These are phyloP conservation scores for Penicillium ochrochloron DNA, from an alignment of 495 filamentous ascomycete species.

Conservation along the genomic window DNA sequence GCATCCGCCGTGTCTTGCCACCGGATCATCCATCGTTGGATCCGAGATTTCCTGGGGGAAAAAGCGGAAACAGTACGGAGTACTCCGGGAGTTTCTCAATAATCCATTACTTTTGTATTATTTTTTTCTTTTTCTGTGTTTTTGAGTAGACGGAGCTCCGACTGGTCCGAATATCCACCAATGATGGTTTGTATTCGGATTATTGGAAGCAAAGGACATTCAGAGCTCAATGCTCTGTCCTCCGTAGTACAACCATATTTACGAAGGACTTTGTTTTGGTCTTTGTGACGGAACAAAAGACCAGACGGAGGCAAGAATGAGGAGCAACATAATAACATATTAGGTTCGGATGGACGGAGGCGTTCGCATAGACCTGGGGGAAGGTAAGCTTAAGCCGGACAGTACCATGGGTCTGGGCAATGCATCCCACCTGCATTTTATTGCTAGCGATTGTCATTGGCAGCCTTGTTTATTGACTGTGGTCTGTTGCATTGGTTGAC, in stretches of 20 bases:
- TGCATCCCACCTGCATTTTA: slow-evolving; percentile 2
- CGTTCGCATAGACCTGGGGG: slow-evolving; percentile 27
- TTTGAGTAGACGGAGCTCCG: slow-evolving; percentile 17
- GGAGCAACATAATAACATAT: too few relatives aligned
- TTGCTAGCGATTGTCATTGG: not conserved
- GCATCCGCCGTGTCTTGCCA: slow-evolving; percentile 29
- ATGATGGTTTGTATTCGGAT: not conserved
- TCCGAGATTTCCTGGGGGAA: slow-evolving; percentile 17
- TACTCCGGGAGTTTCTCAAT: not conserved
- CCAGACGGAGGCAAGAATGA: not conserved
- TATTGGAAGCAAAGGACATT: not conserved
- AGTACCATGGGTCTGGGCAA: slow-evolving; percentile 8
- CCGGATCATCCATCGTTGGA: slow-evolving; percentile 22
- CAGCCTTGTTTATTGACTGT: slow-evolving; percentile 5
- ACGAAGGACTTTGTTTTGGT: not conserved
- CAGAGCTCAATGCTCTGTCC: not conserved
- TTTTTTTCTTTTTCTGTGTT: slow-evolving; percentile 14
- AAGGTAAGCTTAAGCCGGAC: slow-evolving; percentile 24
- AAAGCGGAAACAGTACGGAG: not conserved
- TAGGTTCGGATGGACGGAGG: slow-evolving; percentile 34
- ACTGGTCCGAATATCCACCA: slow-evolving; percentile 15
- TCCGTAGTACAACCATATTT: not conserved
- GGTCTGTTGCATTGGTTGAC: slow-evolving; percentile 1
- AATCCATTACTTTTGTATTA: not conserved
- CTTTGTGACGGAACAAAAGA: not conserved